phyloP scores from a whole-genome alignment of 192 early-diverging fungal genomes.

The Dissophora globulifera region DNA sequence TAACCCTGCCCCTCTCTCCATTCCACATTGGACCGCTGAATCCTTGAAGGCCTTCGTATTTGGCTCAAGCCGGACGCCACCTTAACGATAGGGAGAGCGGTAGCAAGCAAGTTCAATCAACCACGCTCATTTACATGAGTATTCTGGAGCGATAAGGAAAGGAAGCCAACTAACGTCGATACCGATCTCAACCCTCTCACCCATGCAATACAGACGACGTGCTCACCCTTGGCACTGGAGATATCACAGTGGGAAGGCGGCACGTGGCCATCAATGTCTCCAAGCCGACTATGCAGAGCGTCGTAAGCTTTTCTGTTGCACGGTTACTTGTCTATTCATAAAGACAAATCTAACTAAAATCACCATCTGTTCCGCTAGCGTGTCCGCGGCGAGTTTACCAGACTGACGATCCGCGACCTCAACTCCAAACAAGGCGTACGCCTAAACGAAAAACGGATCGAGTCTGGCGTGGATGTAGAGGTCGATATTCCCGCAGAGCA shows the following conservation, averaged over 20 bases:
- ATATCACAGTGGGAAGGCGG: slow-evolving; percentile 30
- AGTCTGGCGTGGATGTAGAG: slow-evolving; percentile 20
- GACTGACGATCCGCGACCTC: slow-evolving; percentile 32
- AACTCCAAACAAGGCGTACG: slow-evolving; percentile 27
- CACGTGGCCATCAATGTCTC: slow-evolving; percentile 25
- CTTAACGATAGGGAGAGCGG: slow-evolving; percentile 29
- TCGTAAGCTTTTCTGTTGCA: slow-evolving; percentile 33
- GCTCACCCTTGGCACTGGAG: slow-evolving; percentile 11
- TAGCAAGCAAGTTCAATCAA: slow-evolving; percentile 4
- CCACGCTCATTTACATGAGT: not conserved
- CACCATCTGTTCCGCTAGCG: slow-evolving; percentile 20
- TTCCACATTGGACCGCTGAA: not conserved
- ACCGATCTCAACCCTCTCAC: too few relatives aligned
- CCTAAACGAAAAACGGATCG: slow-evolving; percentile 16
- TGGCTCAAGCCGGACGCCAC: slow-evolving; percentile 51
- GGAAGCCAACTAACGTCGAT: too few relatives aligned
- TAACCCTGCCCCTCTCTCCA: too few relatives aligned
- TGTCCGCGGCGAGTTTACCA: slow-evolving; percentile 17
- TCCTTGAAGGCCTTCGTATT: slow-evolving; percentile 21
- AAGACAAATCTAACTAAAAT: too few relatives aligned
- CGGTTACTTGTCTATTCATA: too few relatives aligned
- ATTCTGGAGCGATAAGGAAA: too few relatives aligned
- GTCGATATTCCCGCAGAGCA: slow-evolving; percentile 9
- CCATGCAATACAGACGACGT: slow-evolving; percentile 13
- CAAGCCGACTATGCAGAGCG: slow-evolving; percentile 31